Evolutionary conservation across 306 rosid genomes (phyloP), one percentile per base, ranked within the genome.

Genomic region (Ochetophila trinervis): DNA sequence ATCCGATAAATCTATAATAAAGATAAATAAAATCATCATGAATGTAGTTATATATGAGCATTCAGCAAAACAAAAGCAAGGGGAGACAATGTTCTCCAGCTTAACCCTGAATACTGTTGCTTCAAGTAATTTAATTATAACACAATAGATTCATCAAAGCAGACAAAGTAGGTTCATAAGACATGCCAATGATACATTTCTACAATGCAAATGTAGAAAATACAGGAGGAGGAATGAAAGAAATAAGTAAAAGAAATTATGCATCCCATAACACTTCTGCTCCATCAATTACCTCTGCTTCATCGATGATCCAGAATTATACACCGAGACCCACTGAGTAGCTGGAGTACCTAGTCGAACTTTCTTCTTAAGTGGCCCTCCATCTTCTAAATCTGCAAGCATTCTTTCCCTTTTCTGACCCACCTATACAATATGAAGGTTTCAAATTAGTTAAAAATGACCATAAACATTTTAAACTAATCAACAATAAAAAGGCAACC

Each of bases 321-420:
- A 76, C 22, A 76, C 80, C 19, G 80, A 76, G 63, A 76, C 70
- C 80, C 80, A 76, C 51, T 76, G 80, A 58, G 61, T 69, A 59
- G 74, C 76, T 24, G 80, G 72, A 66, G 35, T 63, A 21, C 80
- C 80, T 27, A 57, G 30, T 65, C 80, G 71, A 70, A 76, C 51
- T 65, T 44, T 76, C 57, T 76, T 76, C 67, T 8, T 76, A 14
- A 75, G 76, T 45, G 37, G 76, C 62, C 42, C 76, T 20, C 49
- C 48, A 36, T 76, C 76, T n/a, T 58, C 76, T 1, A 53, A 57
- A 42, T 76, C 72, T 62, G 69, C 63, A 63, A 45, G 56, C 34
- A 59, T 32, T 47, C 80, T 76, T 70, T 71, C 80, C 35, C 80
- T 70, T 44, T 76, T 76, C 24, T 57, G 80, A 66, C 80, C 80